Conservation (phyloP, 495 filamentous ascomycete genomes). For the Xylaria acuta region DNA sequence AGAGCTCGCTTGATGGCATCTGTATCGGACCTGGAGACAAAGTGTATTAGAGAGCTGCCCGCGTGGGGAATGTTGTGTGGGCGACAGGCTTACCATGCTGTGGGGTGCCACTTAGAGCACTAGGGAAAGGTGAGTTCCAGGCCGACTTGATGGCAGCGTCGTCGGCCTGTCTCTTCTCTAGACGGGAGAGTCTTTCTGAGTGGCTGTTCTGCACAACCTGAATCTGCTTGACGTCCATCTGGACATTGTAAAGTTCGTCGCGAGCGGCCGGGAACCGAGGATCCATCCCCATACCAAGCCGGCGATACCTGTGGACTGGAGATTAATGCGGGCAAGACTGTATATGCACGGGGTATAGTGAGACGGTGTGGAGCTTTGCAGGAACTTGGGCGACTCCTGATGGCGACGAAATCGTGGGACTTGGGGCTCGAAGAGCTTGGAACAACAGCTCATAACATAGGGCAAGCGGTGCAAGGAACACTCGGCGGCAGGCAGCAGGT, state of each 20-base stretch:
- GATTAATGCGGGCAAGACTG: conserved; percentile 26
- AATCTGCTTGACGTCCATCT: conserved; percentile 85
- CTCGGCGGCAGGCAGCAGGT: conserved; percentile 1
- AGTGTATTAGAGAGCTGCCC: not conserved
- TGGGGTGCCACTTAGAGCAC: conserved; percentile 74
- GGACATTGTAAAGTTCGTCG: conserved; percentile 85
- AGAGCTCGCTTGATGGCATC: conserved; percentile 70
- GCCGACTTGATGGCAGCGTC: conserved; percentile 84
- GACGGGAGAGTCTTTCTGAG: conserved; percentile 74
- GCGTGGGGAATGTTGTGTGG: not conserved
- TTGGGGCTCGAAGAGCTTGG: conserved; percentile 25
- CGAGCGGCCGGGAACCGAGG: conserved; percentile 56
- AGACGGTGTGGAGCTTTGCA: not conserved
- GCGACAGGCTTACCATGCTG: conserved; percentile 72
- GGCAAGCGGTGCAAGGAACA: conserved; percentile 20
- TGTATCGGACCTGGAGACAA: conserved; percentile 68
- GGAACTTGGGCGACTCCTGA: not conserved
- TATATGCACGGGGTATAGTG: conserved; percentile 10
- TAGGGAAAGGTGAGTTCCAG: conserved; percentile 89
- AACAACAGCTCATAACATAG: conserved; percentile 36
- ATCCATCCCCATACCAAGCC: conserved; percentile 58
- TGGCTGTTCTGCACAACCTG: conserved; percentile 80
- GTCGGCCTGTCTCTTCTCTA: conserved; percentile 82
- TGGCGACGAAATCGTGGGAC: conserved; percentile 13
- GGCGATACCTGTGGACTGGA: conserved; percentile 23